A percentile compares a stretch with the other conserved stretches of the same genome.
Evolutionary conservation across 1,284 basidiomycete genomes (phyloP).

Genomic region (Moesziomyces antarcticus): DNA sequence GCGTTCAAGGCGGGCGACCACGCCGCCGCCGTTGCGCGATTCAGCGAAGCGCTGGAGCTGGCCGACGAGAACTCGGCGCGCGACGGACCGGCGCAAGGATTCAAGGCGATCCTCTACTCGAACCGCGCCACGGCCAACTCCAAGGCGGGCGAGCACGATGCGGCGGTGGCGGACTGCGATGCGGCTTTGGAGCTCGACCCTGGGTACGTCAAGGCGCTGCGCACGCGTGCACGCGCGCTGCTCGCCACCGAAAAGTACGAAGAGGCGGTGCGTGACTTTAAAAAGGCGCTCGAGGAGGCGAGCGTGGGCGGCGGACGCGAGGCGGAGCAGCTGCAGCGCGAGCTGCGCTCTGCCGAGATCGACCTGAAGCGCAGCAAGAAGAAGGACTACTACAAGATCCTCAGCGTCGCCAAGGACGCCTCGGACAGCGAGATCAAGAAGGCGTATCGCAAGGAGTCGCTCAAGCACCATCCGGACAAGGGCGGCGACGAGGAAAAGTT

Average conservation of each 20-base stretch:
- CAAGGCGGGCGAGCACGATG: constrained; percentile 75
- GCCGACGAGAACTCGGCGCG: constrained; percentile 45
- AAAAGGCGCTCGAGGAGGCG: constrained; percentile 77
- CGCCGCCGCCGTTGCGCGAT: constrained; percentile 75
- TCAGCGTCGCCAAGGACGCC: constrained; percentile 80
- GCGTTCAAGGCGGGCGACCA: constrained; percentile 78
- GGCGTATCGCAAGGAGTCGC: constrained; percentile 60
- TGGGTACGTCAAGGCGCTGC: constrained; percentile 82
- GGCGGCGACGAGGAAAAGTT: constrained; percentile 68
- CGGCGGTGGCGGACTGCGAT: constrained; percentile 79
- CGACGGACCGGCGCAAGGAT: constrained; percentile 54
- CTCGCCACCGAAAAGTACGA: constrained; percentile 81
- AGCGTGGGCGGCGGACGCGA: constrained; percentile 69
- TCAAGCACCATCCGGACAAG: constrained; percentile 68
- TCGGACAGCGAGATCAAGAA: constrained; percentile 84
- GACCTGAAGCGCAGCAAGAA: constrained; percentile 65
- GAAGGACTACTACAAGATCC: constrained; percentile 78
- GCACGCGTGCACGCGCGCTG: constrained; percentile 83
- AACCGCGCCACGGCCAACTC: constrained; percentile 85
- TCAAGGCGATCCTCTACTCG: constrained; percentile 77
- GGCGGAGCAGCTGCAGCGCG: constrained; percentile 74
- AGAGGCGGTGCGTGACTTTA: constrained; percentile 79
- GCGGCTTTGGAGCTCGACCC: constrained; percentile 76
- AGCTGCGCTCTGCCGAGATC: constrained; percentile 69
- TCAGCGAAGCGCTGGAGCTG: constrained; percentile 53